Evolutionary conservation across 768 basidiomycete genomes (phyloP), one percentile per base, ranked within the genome.

Genomic region (Phylloporus sp.): DNA sequence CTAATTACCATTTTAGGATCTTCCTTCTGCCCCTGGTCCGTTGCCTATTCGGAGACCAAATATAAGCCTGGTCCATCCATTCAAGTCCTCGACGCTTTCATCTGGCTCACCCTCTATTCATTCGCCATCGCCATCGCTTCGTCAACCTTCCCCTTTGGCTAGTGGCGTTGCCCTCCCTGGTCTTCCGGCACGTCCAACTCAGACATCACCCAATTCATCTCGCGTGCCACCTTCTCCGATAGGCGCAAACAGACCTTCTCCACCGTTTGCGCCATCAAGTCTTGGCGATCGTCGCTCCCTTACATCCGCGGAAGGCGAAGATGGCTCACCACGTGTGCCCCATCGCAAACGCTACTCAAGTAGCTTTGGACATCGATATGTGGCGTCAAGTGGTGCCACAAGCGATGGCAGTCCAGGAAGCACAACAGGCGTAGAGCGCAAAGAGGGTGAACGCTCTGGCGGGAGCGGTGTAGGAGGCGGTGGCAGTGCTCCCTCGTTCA

Each of bases 341-440:
- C 10, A 57, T 26, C 72, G 82, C 34, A 86, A 85, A 65, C 73
- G 86, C 7, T 91, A 89, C 70, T 86, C 85, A 40, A 88, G 85
- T 57, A 86, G 82, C 54, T 91, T 91, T 63, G 82, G 85, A 10
- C 82, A 90, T 65, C 77, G 88, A 39, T 87, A 87, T 63, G 70
- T 66, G 20, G 63, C 72, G 13, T 70, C 75, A 16, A 68, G 70
- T 27, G 72, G 76, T 49, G 64, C 73, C 2, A 70, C 75, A 8
- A 77, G 76, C 47, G 65, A 71, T 43, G 70, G 60, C 6, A 66
- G 65, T 23, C 56, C 65, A 12, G 58, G 58, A 6, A 60, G 65
- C 12, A 43, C 26, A 15, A 5, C 50, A 2, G 57, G 56, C 3
- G 27, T 42, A 8, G 62, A 59, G 28, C 61, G 61, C 52, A 60